Conservation (phyloP, 2,329 filamentous ascomycete genomes). For the Xylariaceae sp. region DNA sequence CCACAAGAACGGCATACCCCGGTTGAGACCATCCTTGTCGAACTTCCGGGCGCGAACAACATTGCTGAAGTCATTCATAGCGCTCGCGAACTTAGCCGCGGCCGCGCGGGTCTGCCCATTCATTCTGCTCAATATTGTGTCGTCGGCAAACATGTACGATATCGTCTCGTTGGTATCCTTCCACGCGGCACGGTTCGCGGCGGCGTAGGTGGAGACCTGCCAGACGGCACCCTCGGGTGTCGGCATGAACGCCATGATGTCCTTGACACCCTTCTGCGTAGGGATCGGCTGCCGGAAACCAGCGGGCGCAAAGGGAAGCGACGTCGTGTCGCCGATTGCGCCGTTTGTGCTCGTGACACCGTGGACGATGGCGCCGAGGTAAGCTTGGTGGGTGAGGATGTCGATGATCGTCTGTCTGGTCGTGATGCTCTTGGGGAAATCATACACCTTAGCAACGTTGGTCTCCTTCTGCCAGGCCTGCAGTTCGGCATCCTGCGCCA, state of each 20-base stretch:
- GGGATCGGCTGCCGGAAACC: conserved; percentile 50
- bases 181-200: conserved; percentile 51
- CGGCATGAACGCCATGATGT: conserved; percentile 45
- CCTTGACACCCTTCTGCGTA: conserved; percentile 46
- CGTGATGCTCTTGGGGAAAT: conserved; percentile 48
- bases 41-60: conserved; percentile 49
- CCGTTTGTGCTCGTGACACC: conserved; percentile 52
- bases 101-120: conserved; percentile 43
- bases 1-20: conserved; percentile 57
- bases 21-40: conserved; percentile 49
- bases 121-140: conserved; percentile 43
- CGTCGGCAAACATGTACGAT: conserved; percentile 50
- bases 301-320: conserved; percentile 51
- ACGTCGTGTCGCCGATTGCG: conserved; percentile 44
- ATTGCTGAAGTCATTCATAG: conserved; percentile 49
- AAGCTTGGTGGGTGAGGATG: conserved; percentile 50
- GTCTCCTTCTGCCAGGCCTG: conserved; percentile 54
- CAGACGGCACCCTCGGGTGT: conserved; percentile 43
- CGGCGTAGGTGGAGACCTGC: conserved; percentile 47
- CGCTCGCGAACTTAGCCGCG: conserved; percentile 43
- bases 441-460: conserved; percentile 45
- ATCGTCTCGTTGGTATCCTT: conserved; percentile 46
- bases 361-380: conserved; percentile 47
- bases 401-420: conserved; percentile 45
- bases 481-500: conserved; percentile 50